A percentile compares a stretch with the other conserved stretches of the same genome.
phyloP scores from a whole-genome alignment of 2,329 filamentous ascomycete species.

The Pyrenochaeta sp. region DNA sequence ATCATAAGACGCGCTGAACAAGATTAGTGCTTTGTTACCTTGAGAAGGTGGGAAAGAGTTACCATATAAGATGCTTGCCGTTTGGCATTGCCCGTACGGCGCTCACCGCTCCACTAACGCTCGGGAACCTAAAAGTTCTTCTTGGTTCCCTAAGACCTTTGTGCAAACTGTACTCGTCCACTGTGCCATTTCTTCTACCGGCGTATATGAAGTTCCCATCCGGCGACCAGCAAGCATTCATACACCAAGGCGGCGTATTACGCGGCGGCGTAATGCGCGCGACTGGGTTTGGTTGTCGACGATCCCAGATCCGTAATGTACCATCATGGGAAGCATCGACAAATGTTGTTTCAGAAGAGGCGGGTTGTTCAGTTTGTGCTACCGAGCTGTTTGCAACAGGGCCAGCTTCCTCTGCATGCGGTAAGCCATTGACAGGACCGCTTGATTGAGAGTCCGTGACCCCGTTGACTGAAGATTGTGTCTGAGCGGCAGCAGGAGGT shows the following conservation, averaged over 20 bases:
- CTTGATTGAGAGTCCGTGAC: slow-evolving; percentile 25
- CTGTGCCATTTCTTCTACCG: slow-evolving; percentile 86
- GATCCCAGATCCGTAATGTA: slow-evolving; percentile 91
- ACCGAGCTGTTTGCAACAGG: slow-evolving; percentile 22
- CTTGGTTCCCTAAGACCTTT: slow-evolving; percentile 78
- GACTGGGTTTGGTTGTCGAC: slow-evolving; percentile 76
- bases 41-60: slow-evolving; percentile 36
- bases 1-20: slow-evolving; percentile 80
- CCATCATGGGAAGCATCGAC: slow-evolving; percentile 89
- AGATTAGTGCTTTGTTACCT: slow-evolving; percentile 17
- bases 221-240: slow-evolving; percentile 95
- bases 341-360: slow-evolving; percentile 78
- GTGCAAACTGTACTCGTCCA: slow-evolving; percentile 92
- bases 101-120: slow-evolving; percentile 88
- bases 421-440: slow-evolving; percentile 57
- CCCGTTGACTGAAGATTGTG: slow-evolving; percentile 30
- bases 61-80: slow-evolving; percentile 89
- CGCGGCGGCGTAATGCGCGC: slow-evolving; percentile 79
- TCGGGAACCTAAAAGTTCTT: slow-evolving; percentile 84
- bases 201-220: slow-evolving; percentile 96
- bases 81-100: slow-evolving; percentile 92
- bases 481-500: slow-evolving; percentile 19
- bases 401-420: slow-evolving; percentile 59
- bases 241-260: slow-evolving; percentile 92
- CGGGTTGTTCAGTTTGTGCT: slow-evolving; percentile 52